A percentile compares a stretch with the other conserved stretches of the same genome.
Conservation (phyloP, 129 eudicot genomes). For the Heracleum sosnowskyi region DNA sequence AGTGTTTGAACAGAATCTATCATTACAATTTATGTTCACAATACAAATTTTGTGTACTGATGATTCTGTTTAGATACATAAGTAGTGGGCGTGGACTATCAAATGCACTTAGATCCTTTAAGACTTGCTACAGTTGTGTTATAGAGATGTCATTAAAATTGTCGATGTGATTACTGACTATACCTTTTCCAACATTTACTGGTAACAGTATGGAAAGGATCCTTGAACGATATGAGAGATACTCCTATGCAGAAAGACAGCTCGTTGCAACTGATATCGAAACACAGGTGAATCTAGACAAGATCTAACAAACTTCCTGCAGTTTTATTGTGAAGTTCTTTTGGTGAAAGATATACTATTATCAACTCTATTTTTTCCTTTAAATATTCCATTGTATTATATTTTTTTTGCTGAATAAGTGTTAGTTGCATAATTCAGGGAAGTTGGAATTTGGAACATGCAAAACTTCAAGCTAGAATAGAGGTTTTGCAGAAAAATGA, state of each 20-base stretch:
- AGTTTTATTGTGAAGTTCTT: neutral
- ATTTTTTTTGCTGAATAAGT: neutral
- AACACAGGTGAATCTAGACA: slow-evolving; percentile 34
- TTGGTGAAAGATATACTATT: neutral
- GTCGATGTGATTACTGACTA: neutral
- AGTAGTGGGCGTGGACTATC: neutral
- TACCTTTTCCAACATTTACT: neutral
- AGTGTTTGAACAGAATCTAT: neutral
- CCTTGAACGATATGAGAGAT: slow-evolving; percentile 74
- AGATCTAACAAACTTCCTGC: neutral
- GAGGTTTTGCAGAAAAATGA: slow-evolving; percentile 63
- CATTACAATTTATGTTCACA: neutral
- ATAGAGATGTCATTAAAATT: neutral
- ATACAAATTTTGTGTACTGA: neutral
- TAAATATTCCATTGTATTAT: neutral
- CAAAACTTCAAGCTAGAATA: slow-evolving; percentile 69
- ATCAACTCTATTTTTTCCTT: neutral
- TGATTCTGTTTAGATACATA: neutral
- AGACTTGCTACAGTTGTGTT: neutral
- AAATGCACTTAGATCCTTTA: neutral
- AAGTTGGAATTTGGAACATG: slow-evolving; percentile 63
- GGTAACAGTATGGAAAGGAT: slow-evolving; percentile 75
- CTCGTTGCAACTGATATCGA: slow-evolving; percentile 37
- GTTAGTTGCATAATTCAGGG: slow-evolving; percentile 25
- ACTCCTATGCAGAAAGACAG: slow-evolving; percentile 60